Evolutionary conservation across 768 basidiomycete species (phyloP).

Genomic region (Tephrocybe sp.): DNA sequence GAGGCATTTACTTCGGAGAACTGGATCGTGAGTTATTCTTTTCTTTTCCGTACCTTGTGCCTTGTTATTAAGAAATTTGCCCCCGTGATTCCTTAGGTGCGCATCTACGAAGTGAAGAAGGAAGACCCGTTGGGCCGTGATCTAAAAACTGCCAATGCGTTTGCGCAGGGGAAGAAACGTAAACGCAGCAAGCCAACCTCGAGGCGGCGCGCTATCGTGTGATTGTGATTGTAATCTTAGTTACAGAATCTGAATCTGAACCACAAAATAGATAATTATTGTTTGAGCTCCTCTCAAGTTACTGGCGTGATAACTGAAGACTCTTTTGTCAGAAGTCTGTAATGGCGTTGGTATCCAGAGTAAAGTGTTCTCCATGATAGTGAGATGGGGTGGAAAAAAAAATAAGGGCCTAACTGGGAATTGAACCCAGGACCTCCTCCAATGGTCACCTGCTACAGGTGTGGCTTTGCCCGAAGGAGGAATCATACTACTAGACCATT

Average conservation of each 20-base stretch:
- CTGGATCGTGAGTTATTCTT: constrained; percentile 77
- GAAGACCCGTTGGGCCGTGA: constrained; percentile 91
- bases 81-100: constrained; percentile 46
- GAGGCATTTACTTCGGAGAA: constrained; percentile 99
- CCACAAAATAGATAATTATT: neutral
- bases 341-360: no score
- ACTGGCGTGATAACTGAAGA: no score
- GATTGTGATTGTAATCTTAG: constrained; percentile 7
- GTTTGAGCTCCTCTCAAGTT: no score
- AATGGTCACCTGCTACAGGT: neutral
- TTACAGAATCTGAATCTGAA: neutral
- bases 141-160: constrained; percentile 82
- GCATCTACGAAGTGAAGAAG: constrained; percentile 94
- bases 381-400: no score
- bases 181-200: constrained; percentile 72
- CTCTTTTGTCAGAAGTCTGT: no score
- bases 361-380: no score
- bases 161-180: constrained; percentile 84
- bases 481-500: neutral
- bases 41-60: neutral
- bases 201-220: constrained; percentile 46
- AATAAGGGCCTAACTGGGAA: neutral
- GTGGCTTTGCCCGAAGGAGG: neutral
- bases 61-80: constrained; percentile 5
- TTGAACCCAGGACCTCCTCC: neutral